Base-by-base conservation (phyloP, 2,329 filamentous ascomycete genomes). In the Xylaria sp. region DNA sequence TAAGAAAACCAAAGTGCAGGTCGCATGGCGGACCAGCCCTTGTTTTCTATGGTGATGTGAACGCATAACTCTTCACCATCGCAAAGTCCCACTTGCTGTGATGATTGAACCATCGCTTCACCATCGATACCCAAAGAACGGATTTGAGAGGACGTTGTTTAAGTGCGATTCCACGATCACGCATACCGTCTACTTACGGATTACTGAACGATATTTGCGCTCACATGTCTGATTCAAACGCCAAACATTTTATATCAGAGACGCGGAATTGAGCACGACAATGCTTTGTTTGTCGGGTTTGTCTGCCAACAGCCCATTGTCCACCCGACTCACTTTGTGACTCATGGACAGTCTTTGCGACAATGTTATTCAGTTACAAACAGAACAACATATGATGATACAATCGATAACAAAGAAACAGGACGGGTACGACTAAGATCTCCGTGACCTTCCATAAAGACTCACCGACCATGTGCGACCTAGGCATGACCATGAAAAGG, bases 21-120 rank as follows among this genome's bases (percentile, higher is more conserved):
- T 46, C 54, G 30, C 2, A 52, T 49, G 48, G n/a, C 49, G 16
- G 63, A 53, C 64, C 61, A 62, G 4, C 54, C 58, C 30, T 61
- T n/a, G 11, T 65, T 61, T 4, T 62, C 58, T 13, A 55, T 5
- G 18, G 6, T 50, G 16, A 57, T 16, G 2, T 59, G 42, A 19
- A 55, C 48, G 47, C 2, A 7, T 35, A 13, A 16, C 42, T 7
- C 10, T 9, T 59, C 30, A 5, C 46, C 51, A 18, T 39, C 10
- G 10, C 18, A 34, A 47, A 23, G 9, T 13, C 37, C 47, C 3
- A 18, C 6, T 10, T 44, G 11, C 35, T 37, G 9, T 1, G 7
- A 4, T 16, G 37, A 51, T 9, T 53, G 16, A 39, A 3, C 11
- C 60, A 60, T 62, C 10, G 19, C 23, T 6, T 4, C 46, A 13